These are phyloP conservation scores for Schizophyllum commune DNA, from an alignment of 1,284 basidiomycete species.

Conservation along the genomic window DNA sequence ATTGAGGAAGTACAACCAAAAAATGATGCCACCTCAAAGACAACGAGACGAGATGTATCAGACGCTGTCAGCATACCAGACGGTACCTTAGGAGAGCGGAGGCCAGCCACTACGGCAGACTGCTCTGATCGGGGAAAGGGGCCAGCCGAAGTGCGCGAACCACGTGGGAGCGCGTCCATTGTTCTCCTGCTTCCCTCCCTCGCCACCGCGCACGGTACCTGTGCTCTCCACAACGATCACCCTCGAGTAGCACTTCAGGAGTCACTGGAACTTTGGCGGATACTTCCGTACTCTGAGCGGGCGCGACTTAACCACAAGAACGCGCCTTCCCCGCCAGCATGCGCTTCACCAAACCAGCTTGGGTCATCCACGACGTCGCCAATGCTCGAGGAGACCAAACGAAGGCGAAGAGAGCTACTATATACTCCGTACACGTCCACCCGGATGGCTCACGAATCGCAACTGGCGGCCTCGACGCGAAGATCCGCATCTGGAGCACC, in stretches of 20 bases:
- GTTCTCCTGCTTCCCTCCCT: background rate
- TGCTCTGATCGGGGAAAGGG: too few relatives aligned
- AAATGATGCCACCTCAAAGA: too few relatives aligned
- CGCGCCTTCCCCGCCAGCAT: conserved; percentile 24
- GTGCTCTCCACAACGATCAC: background rate
- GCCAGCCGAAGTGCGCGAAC: too few relatives aligned
- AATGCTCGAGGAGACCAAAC: background rate
- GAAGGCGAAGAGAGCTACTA: conserved; percentile 56
- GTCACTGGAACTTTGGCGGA: too few relatives aligned
- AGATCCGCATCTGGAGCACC: conserved; percentile 97
- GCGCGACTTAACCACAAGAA: too few relatives aligned
- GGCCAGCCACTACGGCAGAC: too few relatives aligned
- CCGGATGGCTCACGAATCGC: conserved; percentile 95
- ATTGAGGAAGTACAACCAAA: background rate
- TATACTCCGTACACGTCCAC: conserved; percentile 91
- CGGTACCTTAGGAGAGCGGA: too few relatives aligned
- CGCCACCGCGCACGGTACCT: background rate
- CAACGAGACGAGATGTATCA: too few relatives aligned
- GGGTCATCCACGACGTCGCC: conserved; percentile 47
- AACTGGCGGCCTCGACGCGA: conserved; percentile 91
- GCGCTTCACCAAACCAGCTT: conserved; percentile 72
- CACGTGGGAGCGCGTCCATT: background rate
- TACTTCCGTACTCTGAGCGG: too few relatives aligned
- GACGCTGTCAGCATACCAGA: too few relatives aligned
- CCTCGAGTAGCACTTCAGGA: background rate